These are phyloP conservation scores for Aspergillus tubingensis DNA, from an alignment of 2,329 filamentous ascomycete species.

Conservation along the genomic window DNA sequence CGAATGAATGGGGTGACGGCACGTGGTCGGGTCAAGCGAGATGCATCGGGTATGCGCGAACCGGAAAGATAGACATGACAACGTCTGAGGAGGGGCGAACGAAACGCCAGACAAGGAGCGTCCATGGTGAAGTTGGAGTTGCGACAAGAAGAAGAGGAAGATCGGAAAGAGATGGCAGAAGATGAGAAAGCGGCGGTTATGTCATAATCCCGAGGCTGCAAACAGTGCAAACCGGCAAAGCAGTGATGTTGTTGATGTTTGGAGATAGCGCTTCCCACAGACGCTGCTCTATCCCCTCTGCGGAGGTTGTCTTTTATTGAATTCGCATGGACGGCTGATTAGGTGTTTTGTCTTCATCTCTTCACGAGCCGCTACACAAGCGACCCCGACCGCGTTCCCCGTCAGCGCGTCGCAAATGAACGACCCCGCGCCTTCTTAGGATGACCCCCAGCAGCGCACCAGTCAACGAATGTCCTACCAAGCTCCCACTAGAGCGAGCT, in stretches of 20 bases:
- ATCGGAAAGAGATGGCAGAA: neutral
- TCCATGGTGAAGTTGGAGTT: constrained; percentile 27
- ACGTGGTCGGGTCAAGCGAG: constrained; percentile 20
- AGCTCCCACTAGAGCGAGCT: constrained; percentile 67
- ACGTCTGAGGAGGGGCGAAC: constrained; percentile 21
- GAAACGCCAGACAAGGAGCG: constrained; percentile 23
- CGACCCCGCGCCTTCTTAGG: constrained; percentile 17
- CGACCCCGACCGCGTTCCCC: constrained; percentile 51
- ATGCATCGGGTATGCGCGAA: neutral
- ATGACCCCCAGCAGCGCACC: constrained; percentile 29
- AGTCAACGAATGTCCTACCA: constrained; percentile 59
- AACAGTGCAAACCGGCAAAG: constrained; percentile 38
- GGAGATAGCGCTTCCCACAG: neutral
- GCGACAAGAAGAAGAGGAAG: neutral
- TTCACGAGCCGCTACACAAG: constrained; percentile 39
- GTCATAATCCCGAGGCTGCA: constrained; percentile 37
- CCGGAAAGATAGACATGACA: neutral
- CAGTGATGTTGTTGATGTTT: neutral
- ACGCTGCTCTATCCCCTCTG: constrained; percentile 1
- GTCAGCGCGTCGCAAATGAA: constrained; percentile 46
- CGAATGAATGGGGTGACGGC: constrained; percentile 22
- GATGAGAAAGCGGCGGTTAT: constrained; percentile 23
- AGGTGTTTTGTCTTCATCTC: neutral
- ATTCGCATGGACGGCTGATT: neutral
- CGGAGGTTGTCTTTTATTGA: neutral